Percentiles rank a stretch among this genome's conserved stretches.
phyloP scores from a whole-genome alignment of 257 asterid species.

The Thymus mandschuricus region DNA sequence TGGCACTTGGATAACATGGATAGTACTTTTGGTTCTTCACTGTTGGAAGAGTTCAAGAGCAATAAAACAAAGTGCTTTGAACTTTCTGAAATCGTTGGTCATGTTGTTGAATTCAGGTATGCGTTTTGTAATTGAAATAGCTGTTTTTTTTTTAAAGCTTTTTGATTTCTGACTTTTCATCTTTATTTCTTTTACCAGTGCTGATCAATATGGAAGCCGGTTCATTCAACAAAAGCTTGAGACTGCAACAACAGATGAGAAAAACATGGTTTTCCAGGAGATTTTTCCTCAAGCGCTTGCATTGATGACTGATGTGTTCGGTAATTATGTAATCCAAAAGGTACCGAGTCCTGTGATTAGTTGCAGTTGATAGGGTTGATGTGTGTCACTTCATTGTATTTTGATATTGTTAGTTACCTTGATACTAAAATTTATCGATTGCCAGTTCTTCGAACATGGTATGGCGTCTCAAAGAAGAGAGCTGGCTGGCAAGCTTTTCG shows the following conservation, averaged over 20 bases:
- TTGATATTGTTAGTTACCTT: constrained; percentile 3
- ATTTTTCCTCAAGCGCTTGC: constrained; percentile 90
- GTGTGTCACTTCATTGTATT: constrained; percentile 3
- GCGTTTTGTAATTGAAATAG: neutral
- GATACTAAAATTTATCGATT: constrained; percentile 22
- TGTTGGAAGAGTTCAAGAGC: constrained; percentile 95
- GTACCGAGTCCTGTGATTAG: constrained; percentile 40
- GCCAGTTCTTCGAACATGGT: constrained; percentile 94
- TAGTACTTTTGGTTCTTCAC: constrained; percentile 61
- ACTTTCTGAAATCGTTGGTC: constrained; percentile 85
- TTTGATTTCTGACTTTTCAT: constrained; percentile 29
- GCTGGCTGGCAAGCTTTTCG: constrained; percentile 78
- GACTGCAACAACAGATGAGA: constrained; percentile 90
- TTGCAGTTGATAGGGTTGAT: constrained; percentile 11
- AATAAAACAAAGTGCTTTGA: constrained; percentile 92
- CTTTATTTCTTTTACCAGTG: constrained; percentile 45
- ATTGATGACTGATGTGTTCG: constrained; percentile 94
- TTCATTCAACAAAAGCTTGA: constrained; percentile 97
- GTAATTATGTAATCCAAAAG: constrained; percentile 96
- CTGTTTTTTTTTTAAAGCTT: neutral
- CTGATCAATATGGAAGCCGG: constrained; percentile 98
- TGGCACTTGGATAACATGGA: constrained; percentile 90
- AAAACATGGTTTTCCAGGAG: constrained; percentile 88
- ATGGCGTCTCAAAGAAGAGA: constrained; percentile 90
- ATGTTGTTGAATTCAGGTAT: constrained; percentile 96